Base-by-base conservation (phyloP, 495 filamentous ascomycete species). In the Aeminium ludgeri region DNA sequence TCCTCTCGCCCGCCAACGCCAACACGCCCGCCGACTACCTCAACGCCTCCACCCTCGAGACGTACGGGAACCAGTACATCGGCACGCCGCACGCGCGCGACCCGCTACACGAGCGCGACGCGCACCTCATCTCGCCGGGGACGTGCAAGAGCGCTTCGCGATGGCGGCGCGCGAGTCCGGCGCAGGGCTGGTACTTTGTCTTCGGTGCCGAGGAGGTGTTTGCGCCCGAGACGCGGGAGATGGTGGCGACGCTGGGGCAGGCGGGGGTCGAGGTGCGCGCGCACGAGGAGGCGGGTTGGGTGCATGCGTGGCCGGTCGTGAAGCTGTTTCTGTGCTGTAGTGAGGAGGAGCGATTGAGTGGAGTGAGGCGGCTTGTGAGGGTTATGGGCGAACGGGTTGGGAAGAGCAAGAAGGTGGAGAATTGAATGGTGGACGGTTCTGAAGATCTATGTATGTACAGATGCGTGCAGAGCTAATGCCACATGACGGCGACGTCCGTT, bases 251-350 rank as follows among this genome's bases (percentile, higher is more conserved):
- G 20, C 55, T 80, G 31, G 49, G 62, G 30, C 55, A 58, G 19
- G 63, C 64, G n/a, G 61, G 59, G 34, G 58, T 67, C 32, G 49
- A 56, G 18, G 66, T 78, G 10, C 51, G 52, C 20, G 64, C 61
- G 38, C 48, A 61, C 38, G 63, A 65, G 52, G 72, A 79, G 47
- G 56, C 61, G 28, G 76, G 70, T 3, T 74, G 68, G 16, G 73
- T 85, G 41, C 81, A 86, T 60, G 79, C 77, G 10, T 86, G 81
- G 82, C 81, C 80, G 11, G 74, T 86, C 19, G 80, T 74, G 12
- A 67, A 65, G 25, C 52, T 84, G 32, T 86, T 82, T 53, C 57
- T 85, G 13, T 71, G 71, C 37, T 62, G 63, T 32, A 67, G 63
- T 17, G 53, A 57, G 32, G 59, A 63, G n/a, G 63, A 69, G 55